A percentile compares a stretch with the other conserved stretches of the same genome.
phyloP scores from a whole-genome alignment of 2,329 filamentous ascomycete genomes.

The Fusarium ambrosium region DNA sequence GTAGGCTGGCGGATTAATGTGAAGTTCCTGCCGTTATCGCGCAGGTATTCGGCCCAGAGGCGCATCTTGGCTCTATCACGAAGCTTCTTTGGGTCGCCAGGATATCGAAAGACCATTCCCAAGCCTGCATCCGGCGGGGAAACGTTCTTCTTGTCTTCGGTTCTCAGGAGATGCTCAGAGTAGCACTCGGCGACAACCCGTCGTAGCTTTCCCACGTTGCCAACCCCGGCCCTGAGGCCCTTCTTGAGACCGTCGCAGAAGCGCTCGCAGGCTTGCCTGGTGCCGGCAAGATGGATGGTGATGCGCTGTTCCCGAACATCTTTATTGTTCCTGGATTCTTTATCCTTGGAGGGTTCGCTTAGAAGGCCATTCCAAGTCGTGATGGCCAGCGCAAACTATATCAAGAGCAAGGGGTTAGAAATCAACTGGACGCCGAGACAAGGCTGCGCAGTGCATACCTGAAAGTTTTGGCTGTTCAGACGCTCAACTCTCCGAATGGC shows the following conservation, averaged over 20 bases:
- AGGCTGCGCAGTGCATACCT: conserved; percentile 57
- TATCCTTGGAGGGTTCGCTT: conserved; percentile 68
- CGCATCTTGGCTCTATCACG: conserved; percentile 97
- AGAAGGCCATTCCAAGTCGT: conserved; percentile 91
- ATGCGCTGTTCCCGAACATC: conserved; percentile 80
- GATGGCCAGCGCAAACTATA: conserved; percentile 87
- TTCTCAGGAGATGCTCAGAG: conserved; percentile 83
- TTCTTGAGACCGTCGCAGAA: conserved; percentile 98
- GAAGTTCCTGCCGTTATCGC: conserved; percentile 93
- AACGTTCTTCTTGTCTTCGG: conserved; percentile 72
- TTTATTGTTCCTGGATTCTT: conserved; percentile 59
- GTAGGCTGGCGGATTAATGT: conserved; percentile 95
- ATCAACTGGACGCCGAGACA: conserved; percentile 3
- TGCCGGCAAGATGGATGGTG: conserved; percentile 91
- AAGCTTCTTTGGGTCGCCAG: conserved; percentile 93
- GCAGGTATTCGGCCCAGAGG: conserved; percentile 95
- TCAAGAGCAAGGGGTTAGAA: conserved; percentile 9
- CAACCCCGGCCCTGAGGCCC: conserved; percentile 87
- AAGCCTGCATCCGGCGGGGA: conserved; percentile 86
- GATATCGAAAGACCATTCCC: conserved; percentile 93
- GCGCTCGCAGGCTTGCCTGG: conserved; percentile 88
- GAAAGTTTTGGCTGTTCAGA: conserved; percentile 90
- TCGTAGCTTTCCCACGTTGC: conserved; percentile 87
- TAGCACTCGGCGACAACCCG: conserved; percentile 87
- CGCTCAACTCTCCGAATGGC: conserved; percentile 93